Percentiles rank a stretch among this genome's conserved stretches.
Conservation (phyloP, 1,284 basidiomycete species). For the Cutaneotrichosporon daszewskae region DNA sequence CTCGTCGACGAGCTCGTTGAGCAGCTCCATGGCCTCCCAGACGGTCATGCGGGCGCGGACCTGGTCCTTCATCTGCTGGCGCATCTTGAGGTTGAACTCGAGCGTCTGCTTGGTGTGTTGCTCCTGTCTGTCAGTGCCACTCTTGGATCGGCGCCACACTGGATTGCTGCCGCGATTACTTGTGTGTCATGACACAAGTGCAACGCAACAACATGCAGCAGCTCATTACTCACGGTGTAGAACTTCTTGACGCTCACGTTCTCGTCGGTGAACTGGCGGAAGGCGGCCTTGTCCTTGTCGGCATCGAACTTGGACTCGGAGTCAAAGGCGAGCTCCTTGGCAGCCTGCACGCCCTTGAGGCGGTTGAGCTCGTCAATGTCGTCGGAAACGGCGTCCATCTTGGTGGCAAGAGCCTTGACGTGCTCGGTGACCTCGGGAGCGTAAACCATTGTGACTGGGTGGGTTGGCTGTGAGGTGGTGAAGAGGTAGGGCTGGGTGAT, state of each 20-base stretch:
- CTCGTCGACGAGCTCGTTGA: constrained; percentile 81
- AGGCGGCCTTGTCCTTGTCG: constrained; percentile 63
- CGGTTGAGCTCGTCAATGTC: constrained; percentile 60
- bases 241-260: constrained; percentile 81
- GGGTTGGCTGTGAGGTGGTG: not conserved
- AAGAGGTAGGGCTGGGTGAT: no score
- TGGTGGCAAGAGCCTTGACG: constrained; percentile 27
- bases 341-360: constrained; percentile 37
- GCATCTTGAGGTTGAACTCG: constrained; percentile 71
- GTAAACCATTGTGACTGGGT: constrained; percentile 18
- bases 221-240: constrained; percentile 48
- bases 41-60: constrained; percentile 50
- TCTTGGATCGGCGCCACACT: not conserved
- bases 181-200: constrained; percentile 4
- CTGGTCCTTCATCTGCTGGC: constrained; percentile 29
- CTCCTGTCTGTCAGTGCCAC: constrained; percentile 52
- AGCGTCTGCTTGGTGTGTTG: constrained; percentile 88
- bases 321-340: constrained; percentile 51
- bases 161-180: not conserved
- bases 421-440: constrained; percentile 39
- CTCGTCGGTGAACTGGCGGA: constrained; percentile 54
- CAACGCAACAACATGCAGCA: constrained; percentile 46
- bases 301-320: constrained; percentile 62
- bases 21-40: constrained; percentile 87
- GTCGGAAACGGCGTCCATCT: constrained; percentile 65